Percentiles rank a stretch among this genome's conserved stretches.
phyloP scores from a whole-genome alignment of 2,329 filamentous ascomycete species.

The Alternaria consortialis region DNA sequence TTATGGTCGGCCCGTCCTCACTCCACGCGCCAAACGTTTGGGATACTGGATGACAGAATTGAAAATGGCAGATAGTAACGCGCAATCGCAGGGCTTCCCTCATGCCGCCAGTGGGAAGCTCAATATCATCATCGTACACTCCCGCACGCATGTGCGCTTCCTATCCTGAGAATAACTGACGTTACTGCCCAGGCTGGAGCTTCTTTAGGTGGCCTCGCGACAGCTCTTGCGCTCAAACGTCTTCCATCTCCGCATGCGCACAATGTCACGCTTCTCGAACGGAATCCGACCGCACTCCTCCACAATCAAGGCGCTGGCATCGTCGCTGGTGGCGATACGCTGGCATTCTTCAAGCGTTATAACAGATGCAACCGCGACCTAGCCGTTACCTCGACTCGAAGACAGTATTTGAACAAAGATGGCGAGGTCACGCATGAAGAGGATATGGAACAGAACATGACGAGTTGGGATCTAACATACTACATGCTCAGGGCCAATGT shows the following conservation, averaged over 20 bases:
- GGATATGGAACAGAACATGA: slow-evolving; percentile 48
- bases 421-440: slow-evolving; percentile 40
- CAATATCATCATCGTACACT: slow-evolving; percentile 38
- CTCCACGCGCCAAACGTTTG: not conserved
- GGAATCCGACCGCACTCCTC: slow-evolving; percentile 39
- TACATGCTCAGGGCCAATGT: slow-evolving; percentile 44
- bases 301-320: slow-evolving; percentile 49
- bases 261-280: slow-evolving; percentile 43
- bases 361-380: slow-evolving; percentile 34
- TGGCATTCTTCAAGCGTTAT: slow-evolving; percentile 42
- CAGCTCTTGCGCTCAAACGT: slow-evolving; percentile 39
- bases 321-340: slow-evolving; percentile 42
- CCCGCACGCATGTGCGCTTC: not conserved
- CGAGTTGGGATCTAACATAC: slow-evolving; percentile 48
- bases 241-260: slow-evolving; percentile 35
- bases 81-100: slow-evolving; percentile 21
- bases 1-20: not conserved
- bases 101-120: slow-evolving; percentile 28
- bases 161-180: not conserved
- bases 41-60: not conserved
- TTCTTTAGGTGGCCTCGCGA: slow-evolving; percentile 40
- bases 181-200: slow-evolving; percentile 35
- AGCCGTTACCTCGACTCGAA: slow-evolving; percentile 34
- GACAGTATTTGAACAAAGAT: slow-evolving; percentile 41
- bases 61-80: not conserved